Evolutionary conservation across 176 grass and related monocot genomes (phyloP).

Genomic region (Oryza glumipatula): DNA sequence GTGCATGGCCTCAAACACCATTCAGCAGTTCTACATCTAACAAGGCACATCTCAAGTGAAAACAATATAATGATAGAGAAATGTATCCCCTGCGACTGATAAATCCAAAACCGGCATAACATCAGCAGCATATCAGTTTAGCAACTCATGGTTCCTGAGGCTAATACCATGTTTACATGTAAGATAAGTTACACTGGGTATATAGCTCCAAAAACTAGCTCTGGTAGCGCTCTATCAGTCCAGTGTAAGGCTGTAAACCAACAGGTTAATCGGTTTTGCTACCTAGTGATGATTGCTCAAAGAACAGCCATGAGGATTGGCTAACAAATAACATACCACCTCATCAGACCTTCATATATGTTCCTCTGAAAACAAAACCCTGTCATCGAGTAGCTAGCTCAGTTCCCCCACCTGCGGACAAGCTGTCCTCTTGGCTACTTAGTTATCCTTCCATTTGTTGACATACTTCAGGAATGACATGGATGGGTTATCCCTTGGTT

Average conservation of each 20-base stretch:
- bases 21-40: neutral
- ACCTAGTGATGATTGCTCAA: neutral
- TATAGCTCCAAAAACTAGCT: neutral
- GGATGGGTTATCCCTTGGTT: conserved; percentile 69
- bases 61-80: neutral
- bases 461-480: conserved; percentile 86
- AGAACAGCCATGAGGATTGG: conserved; percentile 15
- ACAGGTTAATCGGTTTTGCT: neutral
- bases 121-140: neutral
- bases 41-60: neutral
- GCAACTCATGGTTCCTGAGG: neutral
- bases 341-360: neutral
- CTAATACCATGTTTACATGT: conserved; percentile 20
- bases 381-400: neutral
- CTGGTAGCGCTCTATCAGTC: neutral
- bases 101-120: neutral
- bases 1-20: no score
- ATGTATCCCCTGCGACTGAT: neutral
- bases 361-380: neutral
- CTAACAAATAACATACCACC: neutral
- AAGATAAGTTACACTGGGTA: neutral
- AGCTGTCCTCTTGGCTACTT: neutral
- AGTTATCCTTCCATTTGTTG: conserved; percentile 84
- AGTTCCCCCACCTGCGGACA: neutral
- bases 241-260: neutral